Percentiles rank a stretch among this genome's conserved stretches.
Evolutionary conservation across 176 grass and related monocot species (phyloP).

Genomic region (Cocos nucifera): DNA sequence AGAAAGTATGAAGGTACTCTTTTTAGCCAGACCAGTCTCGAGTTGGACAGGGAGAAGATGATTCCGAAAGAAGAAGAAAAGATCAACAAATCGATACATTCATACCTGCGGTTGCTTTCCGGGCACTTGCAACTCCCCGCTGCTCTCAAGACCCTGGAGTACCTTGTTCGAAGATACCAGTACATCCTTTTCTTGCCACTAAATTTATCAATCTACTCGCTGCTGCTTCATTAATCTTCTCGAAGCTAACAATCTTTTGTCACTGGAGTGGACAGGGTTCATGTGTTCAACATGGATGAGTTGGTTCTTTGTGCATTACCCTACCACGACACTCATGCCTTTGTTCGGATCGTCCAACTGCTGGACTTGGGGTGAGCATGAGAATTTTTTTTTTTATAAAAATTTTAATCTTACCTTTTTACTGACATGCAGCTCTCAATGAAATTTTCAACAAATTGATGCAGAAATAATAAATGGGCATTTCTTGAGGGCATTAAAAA

Average conservation of each 20-base stretch:
- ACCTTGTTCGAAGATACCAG: conserved; percentile 82
- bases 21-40: conserved; percentile 76
- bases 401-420: too few species aligned
- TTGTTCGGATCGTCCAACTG: conserved; percentile 86
- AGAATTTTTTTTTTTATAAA: not conserved
- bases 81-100: conserved; percentile 69
- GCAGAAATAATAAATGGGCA: conserved; percentile 78
- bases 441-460: conserved; percentile 9
- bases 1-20: conserved; percentile 45
- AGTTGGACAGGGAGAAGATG: conserved; percentile 63
- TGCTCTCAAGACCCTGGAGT: conserved; percentile 77
- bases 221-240: conserved; percentile 12
- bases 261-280: conserved; percentile 44
- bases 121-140: conserved; percentile 58
- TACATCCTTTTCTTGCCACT: conserved; percentile 5
- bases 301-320: conserved; percentile 63
- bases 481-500: conserved; percentile 76
- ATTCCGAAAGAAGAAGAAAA: conserved; percentile 62
- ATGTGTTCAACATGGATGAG: conserved; percentile 86
- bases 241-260: conserved; percentile 12
- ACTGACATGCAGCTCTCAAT: not conserved
- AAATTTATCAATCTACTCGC: not conserved
- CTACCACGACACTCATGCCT: conserved; percentile 71
- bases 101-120: conserved; percentile 67
- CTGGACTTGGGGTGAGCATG: conserved; percentile 52